These are phyloP conservation scores for Microthyrium microscopicum DNA, from an alignment of 2,329 filamentous ascomycete genomes.

Conservation along the genomic window DNA sequence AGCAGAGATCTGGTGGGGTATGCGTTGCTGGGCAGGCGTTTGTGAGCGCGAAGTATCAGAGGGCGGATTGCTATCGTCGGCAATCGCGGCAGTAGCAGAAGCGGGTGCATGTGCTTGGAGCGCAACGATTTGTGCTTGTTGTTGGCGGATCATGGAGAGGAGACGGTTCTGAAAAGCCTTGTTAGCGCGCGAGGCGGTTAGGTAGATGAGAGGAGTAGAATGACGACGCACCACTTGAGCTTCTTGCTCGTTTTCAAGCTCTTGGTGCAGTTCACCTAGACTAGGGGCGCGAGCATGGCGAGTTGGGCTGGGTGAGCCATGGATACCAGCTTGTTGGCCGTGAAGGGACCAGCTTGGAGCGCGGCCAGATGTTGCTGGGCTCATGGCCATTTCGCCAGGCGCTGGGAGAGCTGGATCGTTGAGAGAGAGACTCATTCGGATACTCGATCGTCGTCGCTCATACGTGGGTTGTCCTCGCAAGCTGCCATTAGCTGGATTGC, in stretches of 20 bases:
- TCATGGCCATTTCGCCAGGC: constrained; percentile 49
- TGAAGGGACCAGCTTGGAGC: no score
- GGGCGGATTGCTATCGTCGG: constrained; percentile 35
- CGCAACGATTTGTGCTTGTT: constrained; percentile 53
- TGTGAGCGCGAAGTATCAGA: constrained; percentile 29
- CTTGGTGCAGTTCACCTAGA: constrained; percentile 61
- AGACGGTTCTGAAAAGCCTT: constrained; percentile 56
- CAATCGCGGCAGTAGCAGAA: constrained; percentile 25
- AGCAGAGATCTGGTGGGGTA: constrained; percentile 31
- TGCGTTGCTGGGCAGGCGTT: constrained; percentile 19
- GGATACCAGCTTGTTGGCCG: constrained; percentile 9
- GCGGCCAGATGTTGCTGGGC: constrained; percentile 16
- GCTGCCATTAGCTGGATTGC: constrained; percentile 34
- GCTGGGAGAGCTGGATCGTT: constrained; percentile 53
- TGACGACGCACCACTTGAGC: constrained; percentile 50
- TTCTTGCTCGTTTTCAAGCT: constrained; percentile 65
- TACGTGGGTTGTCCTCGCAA: constrained; percentile 21
- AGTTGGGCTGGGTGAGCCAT: constrained; percentile 17
- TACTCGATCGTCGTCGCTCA: constrained; percentile 45
- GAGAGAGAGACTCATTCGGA: constrained; percentile 57
- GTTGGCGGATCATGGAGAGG: constrained; percentile 57
- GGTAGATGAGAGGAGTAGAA: neutral
- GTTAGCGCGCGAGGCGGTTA: constrained; percentile 1
- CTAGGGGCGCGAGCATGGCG: constrained; percentile 53
- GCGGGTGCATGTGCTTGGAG: constrained; percentile 29